Percentiles rank a stretch among this genome's conserved stretches.
phyloP scores from a whole-genome alignment of 176 grass and related monocot species.

The Triticum turgidum region DNA sequence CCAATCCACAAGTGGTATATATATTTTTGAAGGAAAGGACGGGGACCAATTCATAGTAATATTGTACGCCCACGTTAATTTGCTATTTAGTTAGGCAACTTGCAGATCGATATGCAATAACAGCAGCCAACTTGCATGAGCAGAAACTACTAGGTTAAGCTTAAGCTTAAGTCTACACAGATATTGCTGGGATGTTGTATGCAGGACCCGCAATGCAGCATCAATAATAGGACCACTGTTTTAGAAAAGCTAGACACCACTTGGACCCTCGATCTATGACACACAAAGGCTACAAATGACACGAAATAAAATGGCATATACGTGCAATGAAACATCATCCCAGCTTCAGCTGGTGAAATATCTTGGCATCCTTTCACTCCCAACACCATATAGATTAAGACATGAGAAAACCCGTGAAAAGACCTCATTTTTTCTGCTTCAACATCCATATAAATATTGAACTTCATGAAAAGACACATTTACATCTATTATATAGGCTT shows the following conservation, averaged over 20 bases:
- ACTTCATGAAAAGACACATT: too few relatives aligned
- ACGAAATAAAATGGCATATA: not conserved
- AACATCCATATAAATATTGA: too few relatives aligned
- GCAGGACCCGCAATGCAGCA: not conserved
- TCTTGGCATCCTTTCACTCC: too few relatives aligned
- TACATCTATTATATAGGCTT: too few relatives aligned
- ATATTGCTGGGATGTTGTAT: not conserved
- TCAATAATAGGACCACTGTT: not conserved
- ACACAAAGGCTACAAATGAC: not conserved
- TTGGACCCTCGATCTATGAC: not conserved
- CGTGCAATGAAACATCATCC: too few relatives aligned
- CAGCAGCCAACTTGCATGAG: conserved; percentile 20
- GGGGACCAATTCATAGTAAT: not conserved
- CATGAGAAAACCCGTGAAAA: too few relatives aligned
- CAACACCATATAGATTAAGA: too few relatives aligned
- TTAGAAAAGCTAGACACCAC: not conserved
- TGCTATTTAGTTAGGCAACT: not conserved
- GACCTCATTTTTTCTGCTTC: too few relatives aligned
- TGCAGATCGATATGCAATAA: not conserved
- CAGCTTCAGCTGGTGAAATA: not conserved
- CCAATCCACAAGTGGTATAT: not conserved
- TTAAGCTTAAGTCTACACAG: not conserved
- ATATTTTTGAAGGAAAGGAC: not conserved
- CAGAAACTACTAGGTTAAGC: not conserved
- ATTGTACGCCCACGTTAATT: not conserved